Conservation (phyloP, 345 rosid species). For the Salix dunnii region DNA sequence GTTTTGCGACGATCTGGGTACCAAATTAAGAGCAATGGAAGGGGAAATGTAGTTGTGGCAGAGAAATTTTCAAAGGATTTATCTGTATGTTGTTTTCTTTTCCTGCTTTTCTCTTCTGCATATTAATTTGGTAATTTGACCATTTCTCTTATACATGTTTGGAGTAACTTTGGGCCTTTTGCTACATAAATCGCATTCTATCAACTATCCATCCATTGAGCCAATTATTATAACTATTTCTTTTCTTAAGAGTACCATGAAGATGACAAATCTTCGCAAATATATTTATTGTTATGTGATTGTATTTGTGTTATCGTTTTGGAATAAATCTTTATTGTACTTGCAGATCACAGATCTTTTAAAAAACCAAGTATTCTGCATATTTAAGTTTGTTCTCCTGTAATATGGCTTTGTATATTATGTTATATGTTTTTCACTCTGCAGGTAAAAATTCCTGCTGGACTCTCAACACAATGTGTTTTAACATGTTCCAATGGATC, state of each 20-base stretch:
- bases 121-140: neutral
- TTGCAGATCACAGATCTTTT: neutral
- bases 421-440: conserved; percentile 12
- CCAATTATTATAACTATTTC: neutral
- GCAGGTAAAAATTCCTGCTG: conserved; percentile 88
- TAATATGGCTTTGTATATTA: neutral
- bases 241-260: neutral
- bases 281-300: neutral
- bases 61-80: conserved; percentile 66
- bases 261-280: neutral
- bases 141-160: neutral
- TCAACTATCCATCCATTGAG: too few species aligned
- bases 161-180: too few species aligned
- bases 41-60: conserved; percentile 40
- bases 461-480: conserved; percentile 72
- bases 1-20: conserved; percentile 52
- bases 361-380: neutral
- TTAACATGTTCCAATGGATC: conserved; percentile 71
- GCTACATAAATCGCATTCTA: too few species aligned
- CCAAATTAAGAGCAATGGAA: conserved; percentile 54
- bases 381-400: neutral
- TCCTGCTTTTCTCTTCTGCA: neutral
- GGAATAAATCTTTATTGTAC: neutral
- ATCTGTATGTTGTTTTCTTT: conserved; percentile 38
- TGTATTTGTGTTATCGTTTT: neutral